Percentiles rank a stretch among this genome's conserved stretches.
Conservation (phyloP, 1,284 basidiomycete genomes). For the Ceratobasidium sp. region DNA sequence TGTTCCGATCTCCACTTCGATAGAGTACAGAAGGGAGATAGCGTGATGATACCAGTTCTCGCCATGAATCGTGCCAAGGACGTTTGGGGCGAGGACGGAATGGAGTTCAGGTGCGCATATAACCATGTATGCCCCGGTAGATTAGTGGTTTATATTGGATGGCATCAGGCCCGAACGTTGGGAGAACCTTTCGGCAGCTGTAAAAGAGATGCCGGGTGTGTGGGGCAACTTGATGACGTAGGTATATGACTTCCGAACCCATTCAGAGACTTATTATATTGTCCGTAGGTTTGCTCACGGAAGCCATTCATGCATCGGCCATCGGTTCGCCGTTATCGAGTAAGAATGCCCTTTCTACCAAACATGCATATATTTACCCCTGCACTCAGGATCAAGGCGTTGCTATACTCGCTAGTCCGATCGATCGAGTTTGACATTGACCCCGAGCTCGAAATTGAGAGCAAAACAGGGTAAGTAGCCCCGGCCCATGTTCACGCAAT, state of each 20-base stretch:
- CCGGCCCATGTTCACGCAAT: background rate
- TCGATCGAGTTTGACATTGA: constrained; percentile 50
- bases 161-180: constrained; percentile 66
- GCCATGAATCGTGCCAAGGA: constrained; percentile 65
- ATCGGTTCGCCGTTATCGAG: constrained; percentile 75
- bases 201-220: constrained; percentile 64
- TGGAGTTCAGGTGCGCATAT: constrained; percentile 49
- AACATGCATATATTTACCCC: constrained; percentile 38
- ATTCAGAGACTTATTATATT: background rate
- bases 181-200: constrained; percentile 61
- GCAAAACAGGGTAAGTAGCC: constrained; percentile 42
- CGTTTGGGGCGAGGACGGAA: constrained; percentile 66
- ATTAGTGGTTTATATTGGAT: background rate
- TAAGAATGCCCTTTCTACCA: constrained; percentile 52
- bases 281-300: constrained; percentile 51
- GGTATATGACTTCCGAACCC: constrained; percentile 50
- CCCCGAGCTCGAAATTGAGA: constrained; percentile 37
- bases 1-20: background rate
- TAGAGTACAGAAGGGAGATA: constrained; percentile 61
- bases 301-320: constrained; percentile 67
- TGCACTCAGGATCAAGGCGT: constrained; percentile 52
- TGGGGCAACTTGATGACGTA: constrained; percentile 70
- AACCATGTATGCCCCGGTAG: background rate
- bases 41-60: constrained; percentile 62
- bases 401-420: constrained; percentile 50